phyloP scores from a whole-genome alignment of 2,329 filamentous ascomycete species.

The Hypoxylon sp. region DNA sequence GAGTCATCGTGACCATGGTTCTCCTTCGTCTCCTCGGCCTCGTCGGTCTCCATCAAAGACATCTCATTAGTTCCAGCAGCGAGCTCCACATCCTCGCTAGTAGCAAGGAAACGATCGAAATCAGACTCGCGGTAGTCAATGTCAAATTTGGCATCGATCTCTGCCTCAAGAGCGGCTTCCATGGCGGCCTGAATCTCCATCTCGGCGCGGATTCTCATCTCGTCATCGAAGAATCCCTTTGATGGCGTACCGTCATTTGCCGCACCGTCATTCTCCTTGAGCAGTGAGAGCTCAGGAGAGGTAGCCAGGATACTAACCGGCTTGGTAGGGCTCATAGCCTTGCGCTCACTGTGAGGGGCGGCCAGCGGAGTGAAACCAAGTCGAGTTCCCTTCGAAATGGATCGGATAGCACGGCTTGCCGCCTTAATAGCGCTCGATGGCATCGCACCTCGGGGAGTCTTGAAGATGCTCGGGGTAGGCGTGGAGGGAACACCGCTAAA shows the following conservation, averaged over 20 bases:
- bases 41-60: conserved; percentile 60
- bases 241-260: conserved; percentile 49
- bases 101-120: conserved; percentile 59
- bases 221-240: conserved; percentile 68
- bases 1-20: conserved; percentile 55
- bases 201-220: conserved; percentile 58
- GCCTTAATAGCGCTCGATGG: conserved; percentile 42
- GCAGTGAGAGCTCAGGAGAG: conserved; percentile 35
- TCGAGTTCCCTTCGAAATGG: conserved; percentile 45
- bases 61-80: conserved; percentile 68
- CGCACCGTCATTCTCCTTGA: conserved; percentile 38
- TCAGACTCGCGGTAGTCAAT: conserved; percentile 48
- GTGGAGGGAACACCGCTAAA: conserved; percentile 51
- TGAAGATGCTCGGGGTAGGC: conserved; percentile 50
- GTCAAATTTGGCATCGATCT: conserved; percentile 49
- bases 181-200: conserved; percentile 49
- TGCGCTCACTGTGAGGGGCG: conserved; percentile 69
- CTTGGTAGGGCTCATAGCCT: conserved; percentile 64
- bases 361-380: conserved; percentile 72
- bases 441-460: conserved; percentile 36
- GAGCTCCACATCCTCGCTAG: conserved; percentile 65
- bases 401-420: conserved; percentile 43
- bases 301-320: conserved; percentile 43
- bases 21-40: conserved; percentile 49
- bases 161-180: conserved; percentile 47